phyloP scores from a whole-genome alignment of 1,284 basidiomycete species.

The Ustilago lituana region DNA sequence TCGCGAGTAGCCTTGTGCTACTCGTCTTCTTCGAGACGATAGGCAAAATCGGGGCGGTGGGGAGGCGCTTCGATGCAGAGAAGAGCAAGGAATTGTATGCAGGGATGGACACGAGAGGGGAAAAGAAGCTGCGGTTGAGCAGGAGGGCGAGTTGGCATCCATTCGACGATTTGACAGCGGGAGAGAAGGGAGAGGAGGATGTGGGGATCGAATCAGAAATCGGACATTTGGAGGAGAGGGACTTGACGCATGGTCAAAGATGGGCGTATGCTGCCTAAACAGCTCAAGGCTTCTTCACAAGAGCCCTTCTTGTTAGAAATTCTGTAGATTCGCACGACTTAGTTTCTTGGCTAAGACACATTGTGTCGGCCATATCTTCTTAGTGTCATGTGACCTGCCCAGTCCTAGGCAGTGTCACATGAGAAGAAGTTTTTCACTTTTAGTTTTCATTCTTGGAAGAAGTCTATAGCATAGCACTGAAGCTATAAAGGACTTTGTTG shows the following conservation, averaged over 20 bases:
- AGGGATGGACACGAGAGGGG: constrained; percentile 16
- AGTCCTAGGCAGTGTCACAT: no score
- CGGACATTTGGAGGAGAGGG: constrained; percentile 59
- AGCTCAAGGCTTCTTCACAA: no score
- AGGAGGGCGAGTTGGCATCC: constrained; percentile 57
- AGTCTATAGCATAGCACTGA: no score
- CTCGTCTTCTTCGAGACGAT: constrained; percentile 61
- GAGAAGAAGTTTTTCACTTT: no score
- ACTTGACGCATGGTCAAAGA: constrained; percentile 53
- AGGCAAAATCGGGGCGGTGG: constrained; percentile 62
- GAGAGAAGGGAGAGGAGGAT: constrained; percentile 64
- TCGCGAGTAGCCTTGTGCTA: constrained; percentile 39
- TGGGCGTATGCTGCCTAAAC: constrained; percentile 57
- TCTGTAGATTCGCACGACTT: no score
- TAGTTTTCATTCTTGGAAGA: no score
- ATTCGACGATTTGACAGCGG: constrained; percentile 61
- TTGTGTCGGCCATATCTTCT: no score
- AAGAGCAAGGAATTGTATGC: constrained; percentile 43
- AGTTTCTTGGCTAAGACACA: no score
- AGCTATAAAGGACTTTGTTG: no score
- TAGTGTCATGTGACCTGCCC: no score
- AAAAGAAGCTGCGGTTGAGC: constrained; percentile 29
- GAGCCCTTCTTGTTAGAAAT: no score
- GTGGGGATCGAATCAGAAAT: constrained; percentile 65
- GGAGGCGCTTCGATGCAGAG: constrained; percentile 48